Base-by-base conservation (phyloP, 1,284 basidiomycete species). In the Rhodotorula sp. region DNA sequence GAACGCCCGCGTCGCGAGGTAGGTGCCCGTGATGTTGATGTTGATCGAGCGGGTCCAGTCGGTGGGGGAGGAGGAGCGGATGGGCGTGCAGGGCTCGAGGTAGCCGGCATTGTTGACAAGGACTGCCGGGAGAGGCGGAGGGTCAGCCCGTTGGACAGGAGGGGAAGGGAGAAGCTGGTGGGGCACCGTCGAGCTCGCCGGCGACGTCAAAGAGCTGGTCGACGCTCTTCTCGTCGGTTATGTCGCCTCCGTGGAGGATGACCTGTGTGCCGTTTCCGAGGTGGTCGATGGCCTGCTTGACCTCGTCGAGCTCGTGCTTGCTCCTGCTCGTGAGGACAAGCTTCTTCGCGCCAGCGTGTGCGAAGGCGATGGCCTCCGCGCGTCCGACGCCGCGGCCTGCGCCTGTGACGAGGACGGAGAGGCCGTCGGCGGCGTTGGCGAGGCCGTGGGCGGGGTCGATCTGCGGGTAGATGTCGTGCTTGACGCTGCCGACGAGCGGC, bases 1-100 rank as follows among this genome's bases (percentile, higher is more conserved):
- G 58, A 65, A 69, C 6, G 68, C 68, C 29, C 68, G 68, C 4
- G 68, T 69, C n/a, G 63, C 56, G 57, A 69, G 68, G 53, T 65
- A 65, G 19, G 68, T 69, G 2, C 68, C 68, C 44, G 48, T 46
- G 46, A 51, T 48, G 51, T 69, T 69, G 34, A 56, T 54, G 57
- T 69, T 55, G 62, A 69, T 61, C 21, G 63, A 65, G 37, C 63
- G 56, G n/a, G n/a, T 39, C 68, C 68, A 69, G 25, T 65, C 68
- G 32, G 41, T 5, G 1, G 68, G 68, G 39, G 50, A 34, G 32
- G 63, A 65, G 32, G 56, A 53, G 34, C 68, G 62, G 34, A 69
- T 69, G 7, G 62, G 39, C 19, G 50, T 36, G 58, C 50, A 59
- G 17, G 62, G 62, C 48, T 69, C 68, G 63, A 69, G 68, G 58